Evolutionary conservation across 2,329 filamentous ascomycete species (phyloP).

Genomic region (Pseudocercospora pini-densiflorae): DNA sequence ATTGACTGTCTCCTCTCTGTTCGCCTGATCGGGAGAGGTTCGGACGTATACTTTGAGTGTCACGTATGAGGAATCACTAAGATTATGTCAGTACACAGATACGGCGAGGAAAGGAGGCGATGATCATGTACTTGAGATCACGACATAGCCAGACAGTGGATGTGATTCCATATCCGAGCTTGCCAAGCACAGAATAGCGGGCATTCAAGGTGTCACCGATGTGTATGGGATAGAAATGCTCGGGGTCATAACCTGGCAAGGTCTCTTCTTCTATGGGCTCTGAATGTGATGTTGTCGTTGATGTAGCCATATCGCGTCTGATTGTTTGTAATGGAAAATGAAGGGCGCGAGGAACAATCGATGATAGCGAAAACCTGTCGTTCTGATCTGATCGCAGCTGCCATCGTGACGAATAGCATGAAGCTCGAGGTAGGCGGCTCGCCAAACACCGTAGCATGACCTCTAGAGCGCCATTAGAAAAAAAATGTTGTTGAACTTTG

Average conservation of each 20-base stretch:
- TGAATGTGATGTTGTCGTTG: constrained; percentile 1
- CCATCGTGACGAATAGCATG: no score
- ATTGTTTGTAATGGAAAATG: neutral
- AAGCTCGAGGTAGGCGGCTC: no score
- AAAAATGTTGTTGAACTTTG: no score
- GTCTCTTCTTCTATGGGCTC: constrained; percentile 15
- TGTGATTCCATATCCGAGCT: constrained; percentile 17
- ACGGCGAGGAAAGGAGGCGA: neutral
- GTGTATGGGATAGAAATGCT: constrained; percentile 13
- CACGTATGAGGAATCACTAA: neutral
- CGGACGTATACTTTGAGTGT: constrained; percentile 3
- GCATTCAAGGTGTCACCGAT: constrained; percentile 11
- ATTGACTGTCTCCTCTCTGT: constrained; percentile 5
- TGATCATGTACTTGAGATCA: constrained; percentile 11
- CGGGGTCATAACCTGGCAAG: constrained; percentile 12
- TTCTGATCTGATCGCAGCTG: no score
- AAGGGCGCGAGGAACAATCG: neutral
- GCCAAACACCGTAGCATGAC: no score
- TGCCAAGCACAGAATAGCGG: constrained; percentile 17
- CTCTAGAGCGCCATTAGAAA: no score
- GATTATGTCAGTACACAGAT: neutral
- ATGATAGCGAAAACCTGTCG: no score
- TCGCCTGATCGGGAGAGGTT: constrained; percentile 3
- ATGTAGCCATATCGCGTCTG: constrained; percentile 1
- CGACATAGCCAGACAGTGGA: constrained; percentile 22